phyloP scores from a whole-genome alignment of 257 asterid species.

The Catharanthus roseus region DNA sequence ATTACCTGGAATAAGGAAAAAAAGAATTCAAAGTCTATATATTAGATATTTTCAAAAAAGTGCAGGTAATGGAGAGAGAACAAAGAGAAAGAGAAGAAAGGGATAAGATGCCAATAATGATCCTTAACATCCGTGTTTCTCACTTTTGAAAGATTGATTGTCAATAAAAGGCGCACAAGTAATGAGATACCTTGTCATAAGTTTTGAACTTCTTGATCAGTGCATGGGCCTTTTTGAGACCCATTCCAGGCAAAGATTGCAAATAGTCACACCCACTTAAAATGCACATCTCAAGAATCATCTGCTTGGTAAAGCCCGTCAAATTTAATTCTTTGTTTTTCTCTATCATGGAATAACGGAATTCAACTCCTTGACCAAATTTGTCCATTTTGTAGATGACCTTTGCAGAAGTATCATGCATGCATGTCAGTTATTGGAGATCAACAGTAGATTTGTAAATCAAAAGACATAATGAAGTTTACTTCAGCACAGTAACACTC shows the following conservation, averaged over 20 bases:
- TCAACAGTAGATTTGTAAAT: neutral
- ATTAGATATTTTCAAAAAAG: neutral
- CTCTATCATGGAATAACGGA: constrained; percentile 47
- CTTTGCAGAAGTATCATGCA: constrained; percentile 28
- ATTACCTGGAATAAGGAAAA: constrained; percentile 51
- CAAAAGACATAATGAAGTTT: neutral
- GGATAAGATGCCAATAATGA: neutral
- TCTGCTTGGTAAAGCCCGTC: constrained; percentile 69
- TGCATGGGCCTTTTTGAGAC: constrained; percentile 81
- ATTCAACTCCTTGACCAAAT: constrained; percentile 96
- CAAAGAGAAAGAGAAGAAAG: neutral
- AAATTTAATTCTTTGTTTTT: constrained; percentile 70
- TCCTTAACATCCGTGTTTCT: neutral
- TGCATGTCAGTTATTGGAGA: neutral
- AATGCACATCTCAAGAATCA: constrained; percentile 97
- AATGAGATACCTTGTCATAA: constrained; percentile 54
- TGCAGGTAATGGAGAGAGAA: neutral
- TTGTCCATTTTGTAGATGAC: constrained; percentile 97
- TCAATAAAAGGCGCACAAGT: neutral
- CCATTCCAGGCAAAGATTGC: constrained; percentile 95
- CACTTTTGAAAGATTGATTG: neutral
- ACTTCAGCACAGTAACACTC: neutral
- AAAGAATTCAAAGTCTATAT: constrained; percentile 2
- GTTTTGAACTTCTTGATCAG: constrained; percentile 67
- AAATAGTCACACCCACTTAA: constrained; percentile 95